Evolutionary conservation across 768 basidiomycete species (phyloP), one percentile per base, ranked within the genome.

Genomic region (Strobilomyces dryophilus): DNA sequence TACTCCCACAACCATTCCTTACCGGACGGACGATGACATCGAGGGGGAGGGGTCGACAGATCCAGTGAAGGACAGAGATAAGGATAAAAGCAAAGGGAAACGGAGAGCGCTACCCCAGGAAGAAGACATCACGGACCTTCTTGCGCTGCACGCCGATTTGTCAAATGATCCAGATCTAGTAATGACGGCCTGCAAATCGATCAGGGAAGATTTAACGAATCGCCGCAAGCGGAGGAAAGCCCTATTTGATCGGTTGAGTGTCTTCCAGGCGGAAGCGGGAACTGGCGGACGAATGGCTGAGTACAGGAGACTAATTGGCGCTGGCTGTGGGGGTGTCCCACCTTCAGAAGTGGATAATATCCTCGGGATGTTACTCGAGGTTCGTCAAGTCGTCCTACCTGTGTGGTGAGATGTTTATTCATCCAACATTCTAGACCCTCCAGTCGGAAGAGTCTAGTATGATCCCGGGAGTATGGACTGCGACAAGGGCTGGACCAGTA

Each of bases 281-380:
- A 97, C 94, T 1, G 84, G 87, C 29, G 91, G 89, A 37, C 78
- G 85, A 56, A 95, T 98, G 84, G 77, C 80, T 5, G 89, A 95
- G 59, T 99, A 98, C 68, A 76, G 94, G 60, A 77, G 86, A 56
- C 70, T 99, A 47, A 94, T 99, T 61, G 87, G 88, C 31, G 85
- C 92, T 15, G 94, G 92, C 0, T 95, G 92, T 72, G 92, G 92
- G 21, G 89, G 91, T 0, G 80, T 94, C 29, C 81, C 87, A 3
- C 83, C 88, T 2, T 76, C 82, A n/a, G 94, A 98, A 56, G 89
- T 98, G 35, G 95, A 98, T 62, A 81, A 82, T 54, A 85, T 94
- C 5, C 76, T 97, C 54, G 83, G 82, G 24, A 87, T 89, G 78
- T 72, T 98, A 39, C 76, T 94, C 17, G 92, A 95, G 81, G 90